Percentiles rank a stretch among this genome's conserved stretches.
These are phyloP conservation scores for Uromyces viciae-fabae DNA, from an alignment of 1,284 basidiomycete genomes.

Conservation along the genomic window DNA sequence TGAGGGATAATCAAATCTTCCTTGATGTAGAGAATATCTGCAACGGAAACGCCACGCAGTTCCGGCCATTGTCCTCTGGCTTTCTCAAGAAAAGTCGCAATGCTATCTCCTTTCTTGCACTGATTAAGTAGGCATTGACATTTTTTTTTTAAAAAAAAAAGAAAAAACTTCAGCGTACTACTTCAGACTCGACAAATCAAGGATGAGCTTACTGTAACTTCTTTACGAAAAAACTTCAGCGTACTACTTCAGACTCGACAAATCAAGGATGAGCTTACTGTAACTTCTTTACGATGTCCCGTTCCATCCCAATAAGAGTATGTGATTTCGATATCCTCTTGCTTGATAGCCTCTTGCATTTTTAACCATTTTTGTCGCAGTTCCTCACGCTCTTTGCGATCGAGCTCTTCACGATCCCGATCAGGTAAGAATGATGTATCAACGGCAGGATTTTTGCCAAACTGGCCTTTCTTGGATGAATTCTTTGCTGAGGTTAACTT, in stretches of 20 bases:
- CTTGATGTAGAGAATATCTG: slow-evolving; percentile 98
- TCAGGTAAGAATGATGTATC: slow-evolving; percentile 98
- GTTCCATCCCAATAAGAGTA: slow-evolving; percentile 99
- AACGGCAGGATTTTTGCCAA: slow-evolving; percentile 90
- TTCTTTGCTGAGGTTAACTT: slow-evolving; percentile 45
- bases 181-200: too few species aligned
- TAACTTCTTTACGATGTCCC: slow-evolving; percentile 87
- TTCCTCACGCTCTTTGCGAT: slow-evolving; percentile 79
- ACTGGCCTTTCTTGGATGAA: slow-evolving; percentile 67
- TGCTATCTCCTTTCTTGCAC: slow-evolving; percentile 97
- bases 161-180: too few species aligned
- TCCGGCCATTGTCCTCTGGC: slow-evolving; percentile 89
- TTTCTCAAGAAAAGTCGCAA: slow-evolving; percentile 83
- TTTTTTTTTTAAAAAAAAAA: slow-evolving; percentile 15
- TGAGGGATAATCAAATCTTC: slow-evolving; percentile 94
- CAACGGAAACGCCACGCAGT: slow-evolving; percentile 78
- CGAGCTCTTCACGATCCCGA: slow-evolving; percentile 85
- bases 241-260: too few species aligned
- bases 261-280: slow-evolving; percentile 61
- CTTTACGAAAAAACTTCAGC: too few species aligned
- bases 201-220: slow-evolving; percentile 67
- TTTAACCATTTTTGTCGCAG: slow-evolving; percentile 84
- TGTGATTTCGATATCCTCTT: slow-evolving; percentile 81
- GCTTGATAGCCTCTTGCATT: slow-evolving; percentile 81
- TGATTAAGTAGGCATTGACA: slow-evolving; percentile 57